Evolutionary conservation across 2,329 filamentous ascomycete species (phyloP).

Genomic region (Colletotrichum echinochloae): DNA sequence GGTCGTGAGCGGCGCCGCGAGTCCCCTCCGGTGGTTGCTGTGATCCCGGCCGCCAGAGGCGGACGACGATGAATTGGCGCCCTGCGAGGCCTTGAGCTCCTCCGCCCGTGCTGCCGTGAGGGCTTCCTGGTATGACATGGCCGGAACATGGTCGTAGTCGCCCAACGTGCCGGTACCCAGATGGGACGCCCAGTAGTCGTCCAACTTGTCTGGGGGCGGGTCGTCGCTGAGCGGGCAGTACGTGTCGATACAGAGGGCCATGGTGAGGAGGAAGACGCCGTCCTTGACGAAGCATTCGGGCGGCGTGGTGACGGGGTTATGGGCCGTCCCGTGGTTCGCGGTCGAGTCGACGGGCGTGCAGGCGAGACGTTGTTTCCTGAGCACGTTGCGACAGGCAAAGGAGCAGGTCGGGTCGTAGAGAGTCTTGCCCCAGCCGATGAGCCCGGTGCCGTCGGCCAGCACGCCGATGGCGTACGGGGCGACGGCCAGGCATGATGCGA

Average conservation of each 20-base stretch:
- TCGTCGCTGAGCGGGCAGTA: conserved; percentile 40
- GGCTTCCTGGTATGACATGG: conserved; percentile 27
- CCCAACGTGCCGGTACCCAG: conserved; percentile 30
- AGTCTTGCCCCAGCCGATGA: conserved; percentile 38
- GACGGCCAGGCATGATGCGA: background rate
- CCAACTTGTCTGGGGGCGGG: background rate
- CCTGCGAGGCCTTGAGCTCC: conserved; percentile 38
- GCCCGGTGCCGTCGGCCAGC: conserved; percentile 9
- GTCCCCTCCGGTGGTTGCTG: background rate
- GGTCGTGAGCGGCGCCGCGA: background rate
- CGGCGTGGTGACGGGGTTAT: conserved; percentile 42
- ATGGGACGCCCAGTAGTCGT: conserved; percentile 27
- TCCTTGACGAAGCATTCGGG: conserved; percentile 46
- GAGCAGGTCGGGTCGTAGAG: conserved; percentile 46
- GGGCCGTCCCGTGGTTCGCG: conserved; percentile 9
- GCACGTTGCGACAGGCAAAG: conserved; percentile 45
- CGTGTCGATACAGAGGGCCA: conserved; percentile 46
- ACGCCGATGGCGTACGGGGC: background rate
- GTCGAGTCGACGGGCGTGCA: conserved; percentile 41
- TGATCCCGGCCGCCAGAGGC: background rate
- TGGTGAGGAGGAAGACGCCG: conserved; percentile 44
- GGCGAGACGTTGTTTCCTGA: conserved; percentile 43
- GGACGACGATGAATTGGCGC: background rate
- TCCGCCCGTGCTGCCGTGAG: conserved; percentile 40
- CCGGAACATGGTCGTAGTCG: conserved; percentile 30